These are phyloP conservation scores for Leishmania martiniquensis DNA, from an alignment of 208 protist species.

Conservation along the genomic window DNA sequence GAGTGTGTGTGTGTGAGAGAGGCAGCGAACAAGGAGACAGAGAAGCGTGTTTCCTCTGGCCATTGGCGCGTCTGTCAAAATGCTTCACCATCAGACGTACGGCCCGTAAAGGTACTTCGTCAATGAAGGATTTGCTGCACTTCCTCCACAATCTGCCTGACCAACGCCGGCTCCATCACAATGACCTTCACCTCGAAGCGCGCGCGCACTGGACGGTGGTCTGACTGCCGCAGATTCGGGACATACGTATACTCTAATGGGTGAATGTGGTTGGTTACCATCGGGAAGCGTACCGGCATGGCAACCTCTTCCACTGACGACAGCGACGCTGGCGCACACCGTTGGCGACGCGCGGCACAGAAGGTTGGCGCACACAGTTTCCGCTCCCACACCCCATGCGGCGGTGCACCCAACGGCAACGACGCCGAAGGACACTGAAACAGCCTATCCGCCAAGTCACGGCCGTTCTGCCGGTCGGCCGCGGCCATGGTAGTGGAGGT, in stretches of 20 bases:
- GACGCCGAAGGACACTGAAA: neutral
- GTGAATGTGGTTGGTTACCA: constrained; percentile 53
- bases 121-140: constrained; percentile 1
- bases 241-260: constrained; percentile 58
- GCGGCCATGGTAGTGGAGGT: constrained; percentile 10
- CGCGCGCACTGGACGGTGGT: constrained; percentile 75
- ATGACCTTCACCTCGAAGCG: constrained; percentile 72
- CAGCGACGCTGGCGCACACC: neutral
- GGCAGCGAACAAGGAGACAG: neutral
- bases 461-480: constrained; percentile 8
- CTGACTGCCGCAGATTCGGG: constrained; percentile 52
- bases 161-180: constrained; percentile 37
- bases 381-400: constrained; percentile 23
- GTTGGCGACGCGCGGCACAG: constrained; percentile 26
- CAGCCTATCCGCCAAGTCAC: neutral
- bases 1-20: no score
- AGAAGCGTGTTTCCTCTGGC: no score
- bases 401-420: neutral
- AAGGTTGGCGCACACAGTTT: constrained; percentile 39
- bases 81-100: no score
- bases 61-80: no score
- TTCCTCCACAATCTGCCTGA: constrained; percentile 38
- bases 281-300: constrained; percentile 36
- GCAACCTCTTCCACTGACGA: neutral
- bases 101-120: neutral